A percentile compares a stretch with the other conserved stretches of the same genome.
These are phyloP conservation scores for Aspergillus panamensis DNA, from an alignment of 495 filamentous ascomycete species.

Conservation along the genomic window DNA sequence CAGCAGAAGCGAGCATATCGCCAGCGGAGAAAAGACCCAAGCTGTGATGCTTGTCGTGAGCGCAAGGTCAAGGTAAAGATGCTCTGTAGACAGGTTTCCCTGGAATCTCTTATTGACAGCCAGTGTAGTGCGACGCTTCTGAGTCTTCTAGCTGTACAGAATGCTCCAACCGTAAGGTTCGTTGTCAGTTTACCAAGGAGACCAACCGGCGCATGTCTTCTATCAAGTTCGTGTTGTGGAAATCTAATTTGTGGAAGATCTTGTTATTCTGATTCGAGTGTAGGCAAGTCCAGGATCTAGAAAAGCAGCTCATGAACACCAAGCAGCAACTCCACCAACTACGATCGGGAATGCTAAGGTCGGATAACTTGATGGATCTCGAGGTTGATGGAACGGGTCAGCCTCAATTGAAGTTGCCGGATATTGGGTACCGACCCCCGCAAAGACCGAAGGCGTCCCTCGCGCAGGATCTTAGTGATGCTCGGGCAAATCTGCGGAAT, in stretches of 20 bases:
- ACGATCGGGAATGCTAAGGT: conserved; percentile 46
- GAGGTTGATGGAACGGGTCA: conserved; percentile 56
- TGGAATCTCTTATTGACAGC: conserved; percentile 7
- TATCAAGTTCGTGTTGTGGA: conserved; percentile 65
- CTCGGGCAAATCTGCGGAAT: conserved; percentile 67
- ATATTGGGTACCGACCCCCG: conserved; percentile 61
- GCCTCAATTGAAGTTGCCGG: conserved; percentile 63
- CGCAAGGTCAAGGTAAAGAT: conserved; percentile 83
- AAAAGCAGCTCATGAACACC: conserved; percentile 78
- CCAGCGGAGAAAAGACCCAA: conserved; percentile 92
- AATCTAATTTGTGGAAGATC: conserved; percentile 4
- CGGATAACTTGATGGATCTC: conserved; percentile 53
- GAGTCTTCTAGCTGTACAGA: conserved; percentile 95
- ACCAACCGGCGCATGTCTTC: conserved; percentile 98
- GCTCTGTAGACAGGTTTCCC: not conserved
- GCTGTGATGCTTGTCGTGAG: conserved; percentile 95
- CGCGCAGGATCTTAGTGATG: conserved; percentile 65
- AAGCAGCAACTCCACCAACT: conserved; percentile 71
- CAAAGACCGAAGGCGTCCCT: conserved; percentile 55
- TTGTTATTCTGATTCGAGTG: conserved; percentile 20
- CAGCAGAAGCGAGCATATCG: conserved; percentile 90
- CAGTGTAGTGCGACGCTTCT: conserved; percentile 79
- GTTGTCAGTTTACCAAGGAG: conserved; percentile 98
- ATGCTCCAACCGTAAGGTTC: conserved; percentile 89
- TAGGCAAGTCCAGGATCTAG: conserved; percentile 91